Percentiles rank a stretch among this genome's conserved stretches.
Conservation (phyloP, 345 rosid species). For the Nephelium lappaceum region DNA sequence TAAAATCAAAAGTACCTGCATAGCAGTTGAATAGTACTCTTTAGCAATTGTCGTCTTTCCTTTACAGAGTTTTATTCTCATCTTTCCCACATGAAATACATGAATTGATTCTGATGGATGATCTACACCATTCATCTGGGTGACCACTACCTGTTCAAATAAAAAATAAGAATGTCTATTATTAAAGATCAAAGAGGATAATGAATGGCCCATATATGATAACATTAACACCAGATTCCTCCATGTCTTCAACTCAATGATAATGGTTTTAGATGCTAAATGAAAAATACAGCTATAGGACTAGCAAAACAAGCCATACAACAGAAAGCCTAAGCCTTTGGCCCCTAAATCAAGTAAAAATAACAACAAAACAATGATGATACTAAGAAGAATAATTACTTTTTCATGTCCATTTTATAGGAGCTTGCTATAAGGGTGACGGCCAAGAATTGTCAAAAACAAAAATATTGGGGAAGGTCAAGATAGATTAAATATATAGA, state of each 20-base stretch:
- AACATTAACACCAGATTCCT: background rate
- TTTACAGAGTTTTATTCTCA: constrained; percentile 92
- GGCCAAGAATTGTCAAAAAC: background rate
- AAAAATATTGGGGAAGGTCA: background rate
- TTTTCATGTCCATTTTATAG: background rate
- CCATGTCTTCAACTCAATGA: background rate
- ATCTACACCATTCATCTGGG: constrained; percentile 75
- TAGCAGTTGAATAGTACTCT: constrained; percentile 81
- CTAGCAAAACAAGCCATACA: constrained; percentile 7
- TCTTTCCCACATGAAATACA: constrained; percentile 84
- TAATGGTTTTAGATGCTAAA: background rate
- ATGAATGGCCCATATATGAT: background rate
- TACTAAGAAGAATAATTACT: background rate
- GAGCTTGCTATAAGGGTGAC: background rate
- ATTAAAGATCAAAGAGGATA: background rate
- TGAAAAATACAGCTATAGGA: background rate
- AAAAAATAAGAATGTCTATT: background rate
- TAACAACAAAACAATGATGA: background rate
- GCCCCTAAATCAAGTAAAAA: background rate
- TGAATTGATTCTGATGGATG: constrained; percentile 80
- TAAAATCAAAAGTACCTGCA: constrained; percentile 64
- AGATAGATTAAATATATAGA: background rate
- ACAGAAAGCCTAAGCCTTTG: background rate
- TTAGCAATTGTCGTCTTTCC: constrained; percentile 74
- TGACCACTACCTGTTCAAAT: constrained; percentile 65